Percentiles rank a stretch among this genome's conserved stretches.
phyloP scores from a whole-genome alignment of 805 yeast genomes.

The Sungouiozyma ichnusensis region DNA sequence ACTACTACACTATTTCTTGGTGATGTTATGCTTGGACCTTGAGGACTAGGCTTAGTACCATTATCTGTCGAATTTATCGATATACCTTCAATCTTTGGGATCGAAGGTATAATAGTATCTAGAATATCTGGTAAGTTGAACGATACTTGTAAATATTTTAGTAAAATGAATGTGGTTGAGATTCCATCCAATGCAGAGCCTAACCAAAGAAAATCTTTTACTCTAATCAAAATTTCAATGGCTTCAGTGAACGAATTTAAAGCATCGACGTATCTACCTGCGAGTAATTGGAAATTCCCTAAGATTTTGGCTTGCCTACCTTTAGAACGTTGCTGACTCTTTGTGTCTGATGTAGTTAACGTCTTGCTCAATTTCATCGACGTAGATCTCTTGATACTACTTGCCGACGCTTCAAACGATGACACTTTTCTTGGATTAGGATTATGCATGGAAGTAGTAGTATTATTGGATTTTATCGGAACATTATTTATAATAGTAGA shows the following conservation, averaged over 20 bases:
- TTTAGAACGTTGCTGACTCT: constrained; percentile 41
- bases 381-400: constrained; percentile 26
- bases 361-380: constrained; percentile 27
- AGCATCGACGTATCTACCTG: constrained; percentile 72
- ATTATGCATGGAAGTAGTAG: background rate
- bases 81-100: constrained; percentile 11
- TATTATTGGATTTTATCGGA: background rate
- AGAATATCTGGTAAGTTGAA: constrained; percentile 26
- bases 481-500: constrained; percentile 4
- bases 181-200: constrained; percentile 82
- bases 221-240: constrained; percentile 41
- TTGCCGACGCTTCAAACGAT: constrained; percentile 27
- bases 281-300: constrained; percentile 67
- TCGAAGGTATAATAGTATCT: constrained; percentile 25
- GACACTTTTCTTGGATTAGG: constrained; percentile 11
- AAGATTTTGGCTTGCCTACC: constrained; percentile 64
- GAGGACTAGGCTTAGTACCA: background rate
- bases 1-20: constrained; percentile 19
- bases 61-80: constrained; percentile 3
- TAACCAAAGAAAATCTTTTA: constrained; percentile 76
- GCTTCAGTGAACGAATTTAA: constrained; percentile 68
- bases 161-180: constrained; percentile 51
- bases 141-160: constrained; percentile 39
- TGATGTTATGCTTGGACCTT: constrained; percentile 3
- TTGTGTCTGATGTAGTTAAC: constrained; percentile 25